Percentiles rank a stretch among this genome's conserved stretches.
phyloP scores from a whole-genome alignment of 2,329 filamentous ascomycete genomes.

The Fusarium pseudonygamai region DNA sequence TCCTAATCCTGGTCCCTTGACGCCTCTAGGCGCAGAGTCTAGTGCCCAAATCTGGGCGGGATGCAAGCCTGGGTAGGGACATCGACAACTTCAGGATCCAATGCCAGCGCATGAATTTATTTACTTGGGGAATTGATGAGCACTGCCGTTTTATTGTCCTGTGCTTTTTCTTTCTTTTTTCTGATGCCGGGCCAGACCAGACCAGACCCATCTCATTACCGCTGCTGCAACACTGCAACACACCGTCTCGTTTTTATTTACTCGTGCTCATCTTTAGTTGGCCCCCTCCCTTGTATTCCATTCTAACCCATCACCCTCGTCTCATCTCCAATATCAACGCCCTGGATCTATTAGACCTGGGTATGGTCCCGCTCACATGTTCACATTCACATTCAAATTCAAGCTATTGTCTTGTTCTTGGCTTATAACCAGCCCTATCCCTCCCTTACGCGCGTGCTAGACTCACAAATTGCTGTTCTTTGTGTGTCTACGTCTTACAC shows the following conservation, averaged over 20 bases:
- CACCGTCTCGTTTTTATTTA: slow-evolving; percentile 36
- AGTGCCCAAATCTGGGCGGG: slow-evolving; percentile 1
- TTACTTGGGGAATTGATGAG: slow-evolving; percentile 27
- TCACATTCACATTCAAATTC: slow-evolving; percentile 1
- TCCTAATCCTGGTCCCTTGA: slow-evolving; percentile 19
- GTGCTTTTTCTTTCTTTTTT: slow-evolving; percentile 21
- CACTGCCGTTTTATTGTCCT: slow-evolving; percentile 34
- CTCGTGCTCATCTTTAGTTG: slow-evolving; percentile 20
- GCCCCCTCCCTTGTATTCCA: slow-evolving; percentile 18
- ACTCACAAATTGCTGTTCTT: background rate
- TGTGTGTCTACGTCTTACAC: background rate
- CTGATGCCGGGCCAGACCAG: background rate
- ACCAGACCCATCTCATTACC: slow-evolving; percentile 28
- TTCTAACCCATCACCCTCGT: background rate
- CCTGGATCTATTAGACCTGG: slow-evolving; percentile 12
- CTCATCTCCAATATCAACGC: slow-evolving; percentile 26
- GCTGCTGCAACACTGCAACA: slow-evolving; percentile 36
- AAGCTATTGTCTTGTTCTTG: slow-evolving; percentile 6
- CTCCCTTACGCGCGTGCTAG: slow-evolving; percentile 13
- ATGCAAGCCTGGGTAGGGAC: background rate
- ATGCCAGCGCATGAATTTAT: slow-evolving; percentile 39
- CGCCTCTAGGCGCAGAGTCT: background rate
- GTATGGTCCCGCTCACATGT: slow-evolving; percentile 22
- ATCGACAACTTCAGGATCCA: slow-evolving; percentile 3
- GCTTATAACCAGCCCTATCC: slow-evolving; percentile 27